A percentile compares a stretch with the other conserved stretches of the same genome.
Evolutionary conservation across 495 filamentous ascomycete species (phyloP).

Genomic region (Ramalina peruviana): DNA sequence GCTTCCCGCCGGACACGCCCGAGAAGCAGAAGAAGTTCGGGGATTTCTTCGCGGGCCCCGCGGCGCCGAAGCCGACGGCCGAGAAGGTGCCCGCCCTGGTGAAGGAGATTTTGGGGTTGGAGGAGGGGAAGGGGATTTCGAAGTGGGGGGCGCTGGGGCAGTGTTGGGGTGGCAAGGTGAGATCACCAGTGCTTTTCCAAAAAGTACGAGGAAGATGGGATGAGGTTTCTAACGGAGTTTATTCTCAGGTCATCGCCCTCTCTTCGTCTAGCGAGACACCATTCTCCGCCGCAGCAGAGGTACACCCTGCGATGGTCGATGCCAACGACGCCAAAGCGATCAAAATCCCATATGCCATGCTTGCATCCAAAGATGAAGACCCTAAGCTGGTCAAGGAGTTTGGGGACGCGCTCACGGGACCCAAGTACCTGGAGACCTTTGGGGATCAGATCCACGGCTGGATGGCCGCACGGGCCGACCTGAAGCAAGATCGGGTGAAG

Average conservation of each 20-base stretch:
- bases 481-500: constrained; percentile 51
- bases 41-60: constrained; percentile 61
- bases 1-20: constrained; percentile 64
- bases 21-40: constrained; percentile 67
- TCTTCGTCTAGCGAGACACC: constrained; percentile 39
- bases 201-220: too few relatives aligned
- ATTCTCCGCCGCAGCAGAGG: constrained; percentile 57
- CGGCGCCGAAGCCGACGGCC: constrained; percentile 47
- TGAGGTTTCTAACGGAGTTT: too few relatives aligned
- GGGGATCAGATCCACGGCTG: constrained; percentile 75
- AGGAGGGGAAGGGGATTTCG: constrained; percentile 38
- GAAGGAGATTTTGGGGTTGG: constrained; percentile 34
- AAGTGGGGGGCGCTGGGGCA: constrained; percentile 80
- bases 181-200: too few relatives aligned
- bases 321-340: constrained; percentile 55
- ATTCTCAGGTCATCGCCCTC: constrained; percentile 53
- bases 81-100: constrained; percentile 50
- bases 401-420: constrained; percentile 46
- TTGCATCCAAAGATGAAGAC: constrained; percentile 56
- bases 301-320: constrained; percentile 83
- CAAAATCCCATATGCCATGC: constrained; percentile 47
- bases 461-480: constrained; percentile 65
- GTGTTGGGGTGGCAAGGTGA: constrained; percentile 88
- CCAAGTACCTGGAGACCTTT: constrained; percentile 71
- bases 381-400: constrained; percentile 56